Base-by-base conservation (phyloP, 2,329 filamentous ascomycete genomes). In the Dactylellina parvicollis region DNA sequence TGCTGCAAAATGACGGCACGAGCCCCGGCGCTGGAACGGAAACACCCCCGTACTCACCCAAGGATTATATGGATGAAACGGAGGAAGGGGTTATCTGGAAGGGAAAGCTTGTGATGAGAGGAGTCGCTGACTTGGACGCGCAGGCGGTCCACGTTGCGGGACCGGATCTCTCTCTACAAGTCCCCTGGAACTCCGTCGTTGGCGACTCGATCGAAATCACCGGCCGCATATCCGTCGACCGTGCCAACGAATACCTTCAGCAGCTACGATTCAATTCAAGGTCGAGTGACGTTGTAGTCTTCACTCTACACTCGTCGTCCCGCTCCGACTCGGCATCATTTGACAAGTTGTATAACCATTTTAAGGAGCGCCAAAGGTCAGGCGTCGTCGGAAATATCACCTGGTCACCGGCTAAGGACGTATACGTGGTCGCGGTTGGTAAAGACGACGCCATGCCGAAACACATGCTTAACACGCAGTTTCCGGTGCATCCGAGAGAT, bases 221-320 rank as follows among this genome's bases (percentile, higher is more conserved):
- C 50, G 92, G 91, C 0, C 88, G 95, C 16, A 95, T 99, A 71
- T 87, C 91, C 56, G 88, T 92, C 76, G 86, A 90, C 71, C 90
- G 90, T 75, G 95, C 94, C 9, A 92, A 92, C 65, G 92, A 96
- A 74, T 99, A 99, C 78, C 88, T 99, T 0, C 95, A 92, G 79
- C 89, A 92, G 55, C 84, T 98, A 73, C 88, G 92, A 10, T 96
- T 91, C 80, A 94, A 90, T 79, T 86, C 87, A 57, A 75, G 75
- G 60, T 88, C 88, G 55, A 93, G 91, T 1, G 95, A 98, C 78
- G 88, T 99, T 4, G 86, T 92, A 0, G 90, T 98, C 20, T 86
- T 96, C 18, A 87, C 88, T 46, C 82, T 98, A 32, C 86, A 85
- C 16, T 65, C 66, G 1, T 32, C 59, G 5, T 77, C 79, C 4